These are phyloP conservation scores for Neoboletus subvelutipes DNA, from an alignment of 768 basidiomycete species.

Conservation along the genomic window DNA sequence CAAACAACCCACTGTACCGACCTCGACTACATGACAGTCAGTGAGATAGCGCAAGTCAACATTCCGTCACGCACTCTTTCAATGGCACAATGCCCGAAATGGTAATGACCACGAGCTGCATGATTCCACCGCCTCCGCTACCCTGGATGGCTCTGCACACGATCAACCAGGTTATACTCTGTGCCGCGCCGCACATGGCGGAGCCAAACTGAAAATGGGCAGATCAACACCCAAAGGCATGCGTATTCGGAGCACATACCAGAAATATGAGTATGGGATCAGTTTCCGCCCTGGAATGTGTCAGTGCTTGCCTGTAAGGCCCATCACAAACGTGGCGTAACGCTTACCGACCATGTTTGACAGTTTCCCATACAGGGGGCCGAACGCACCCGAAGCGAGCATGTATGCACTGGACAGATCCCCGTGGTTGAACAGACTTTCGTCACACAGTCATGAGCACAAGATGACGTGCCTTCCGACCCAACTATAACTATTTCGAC, in stretches of 20 bases:
- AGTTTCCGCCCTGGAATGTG: too few species aligned
- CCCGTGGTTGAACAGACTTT: too few species aligned
- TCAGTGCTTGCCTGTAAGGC: slow-evolving; percentile 22
- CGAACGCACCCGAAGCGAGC: too few species aligned
- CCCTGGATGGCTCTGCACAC: slow-evolving; percentile 69
- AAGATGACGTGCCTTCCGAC: slow-evolving; percentile 54
- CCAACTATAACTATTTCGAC: slow-evolving; percentile 67
- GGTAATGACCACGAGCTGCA: slow-evolving; percentile 74
- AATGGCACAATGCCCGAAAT: slow-evolving; percentile 83
- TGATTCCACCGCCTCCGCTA: slow-evolving; percentile 78
- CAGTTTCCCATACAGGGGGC: slow-evolving; percentile 52
- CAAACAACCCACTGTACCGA: slow-evolving; percentile 71
- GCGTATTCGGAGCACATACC: too few species aligned
- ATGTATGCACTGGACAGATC: too few species aligned
- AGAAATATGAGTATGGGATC: too few species aligned
- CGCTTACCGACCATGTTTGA: slow-evolving; percentile 51
- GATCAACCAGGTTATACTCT: slow-evolving; percentile 46
- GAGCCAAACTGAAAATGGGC: too few species aligned
- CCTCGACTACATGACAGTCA: slow-evolving; percentile 54
- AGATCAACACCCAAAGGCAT: too few species aligned
- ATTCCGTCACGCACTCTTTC: slow-evolving; percentile 52
- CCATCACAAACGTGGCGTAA: too few species aligned
- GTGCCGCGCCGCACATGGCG: slow-evolving; percentile 37
- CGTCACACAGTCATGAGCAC: too few species aligned
- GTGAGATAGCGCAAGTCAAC: slow-evolving; percentile 10